Conservation (phyloP, 139 green algal genomes). For the Chlorella sp. region DNA sequence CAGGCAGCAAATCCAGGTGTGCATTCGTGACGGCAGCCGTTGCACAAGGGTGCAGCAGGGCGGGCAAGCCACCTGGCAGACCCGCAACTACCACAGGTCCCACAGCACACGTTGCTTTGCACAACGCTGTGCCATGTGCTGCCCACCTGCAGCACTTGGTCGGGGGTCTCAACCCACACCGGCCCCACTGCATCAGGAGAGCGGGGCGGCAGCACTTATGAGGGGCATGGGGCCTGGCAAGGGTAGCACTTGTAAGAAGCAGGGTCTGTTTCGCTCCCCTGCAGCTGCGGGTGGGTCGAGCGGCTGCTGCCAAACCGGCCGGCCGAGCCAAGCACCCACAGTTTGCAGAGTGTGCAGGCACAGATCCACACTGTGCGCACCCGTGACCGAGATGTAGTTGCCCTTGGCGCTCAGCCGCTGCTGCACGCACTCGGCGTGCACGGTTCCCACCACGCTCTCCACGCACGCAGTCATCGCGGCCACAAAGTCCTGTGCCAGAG, state of each 20-base stretch:
- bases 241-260: no score
- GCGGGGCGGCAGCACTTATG: not conserved
- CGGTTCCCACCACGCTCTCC: slow-evolving; percentile 47
- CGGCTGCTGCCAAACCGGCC: no score
- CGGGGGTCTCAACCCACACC: slow-evolving; percentile 43
- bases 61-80: no score
- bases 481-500: slow-evolving; percentile 50
- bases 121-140: not conserved
- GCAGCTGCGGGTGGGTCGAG: no score
- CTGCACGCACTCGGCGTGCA: slow-evolving; percentile 43
- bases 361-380: no score
- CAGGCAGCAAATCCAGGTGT: not conserved
- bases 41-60: not conserved
- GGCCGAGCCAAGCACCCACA: no score
- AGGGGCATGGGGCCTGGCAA: no score
- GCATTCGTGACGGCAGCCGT: no score
- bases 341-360: no score
- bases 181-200: not conserved
- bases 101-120: no score
- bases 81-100: no score
- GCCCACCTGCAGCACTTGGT: slow-evolving; percentile 40
- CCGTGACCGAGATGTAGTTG: slow-evolving; percentile 59
- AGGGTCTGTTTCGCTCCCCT: no score
- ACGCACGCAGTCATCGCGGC: slow-evolving; percentile 39
- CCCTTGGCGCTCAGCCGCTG: slow-evolving; percentile 22